Evolutionary conservation across 2,329 filamentous ascomycete genomes (phyloP).

Genomic region (Claviceps purpurea): DNA sequence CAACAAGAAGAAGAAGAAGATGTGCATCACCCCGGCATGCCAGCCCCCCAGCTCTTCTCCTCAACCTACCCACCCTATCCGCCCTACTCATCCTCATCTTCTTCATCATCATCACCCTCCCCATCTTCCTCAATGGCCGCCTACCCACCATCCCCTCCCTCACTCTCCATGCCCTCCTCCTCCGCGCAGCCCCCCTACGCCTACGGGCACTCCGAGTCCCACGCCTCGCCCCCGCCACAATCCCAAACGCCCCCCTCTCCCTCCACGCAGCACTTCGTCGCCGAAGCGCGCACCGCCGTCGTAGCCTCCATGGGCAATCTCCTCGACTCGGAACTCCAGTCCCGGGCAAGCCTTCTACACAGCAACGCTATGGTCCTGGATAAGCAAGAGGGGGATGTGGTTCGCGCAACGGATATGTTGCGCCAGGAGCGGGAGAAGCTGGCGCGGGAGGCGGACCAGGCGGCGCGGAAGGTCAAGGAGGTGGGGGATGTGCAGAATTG

Average conservation of each 20-base stretch:
- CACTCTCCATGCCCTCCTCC: background rate
- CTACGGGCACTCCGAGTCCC: background rate
- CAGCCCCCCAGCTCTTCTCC: background rate
- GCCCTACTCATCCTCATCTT: background rate
- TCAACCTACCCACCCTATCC: background rate
- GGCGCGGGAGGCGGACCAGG: conserved; percentile 47
- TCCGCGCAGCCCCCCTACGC: conserved; percentile 5
- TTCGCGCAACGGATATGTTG: conserved; percentile 44
- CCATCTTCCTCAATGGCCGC: background rate
- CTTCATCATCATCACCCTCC: background rate
- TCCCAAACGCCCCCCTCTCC: conserved; percentile 27
- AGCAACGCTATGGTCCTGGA: conserved; percentile 51
- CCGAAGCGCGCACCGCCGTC: conserved; percentile 44
- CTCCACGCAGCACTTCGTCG: conserved; percentile 32
- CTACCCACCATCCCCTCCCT: background rate
- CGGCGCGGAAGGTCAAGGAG: conserved; percentile 57
- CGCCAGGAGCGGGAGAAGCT: conserved; percentile 52
- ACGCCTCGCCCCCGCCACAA: conserved; percentile 11
- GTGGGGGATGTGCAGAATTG: conserved; percentile 75
- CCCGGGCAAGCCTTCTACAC: conserved; percentile 57
- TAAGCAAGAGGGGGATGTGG: conserved; percentile 54
- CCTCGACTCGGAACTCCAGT: conserved; percentile 54
- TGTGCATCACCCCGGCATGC: background rate
- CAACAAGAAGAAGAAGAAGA: background rate
- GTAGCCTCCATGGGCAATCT: conserved; percentile 54